phyloP scores from a whole-genome alignment of 2,329 filamentous ascomycete species.

The Didymosphaeria variabile region DNA sequence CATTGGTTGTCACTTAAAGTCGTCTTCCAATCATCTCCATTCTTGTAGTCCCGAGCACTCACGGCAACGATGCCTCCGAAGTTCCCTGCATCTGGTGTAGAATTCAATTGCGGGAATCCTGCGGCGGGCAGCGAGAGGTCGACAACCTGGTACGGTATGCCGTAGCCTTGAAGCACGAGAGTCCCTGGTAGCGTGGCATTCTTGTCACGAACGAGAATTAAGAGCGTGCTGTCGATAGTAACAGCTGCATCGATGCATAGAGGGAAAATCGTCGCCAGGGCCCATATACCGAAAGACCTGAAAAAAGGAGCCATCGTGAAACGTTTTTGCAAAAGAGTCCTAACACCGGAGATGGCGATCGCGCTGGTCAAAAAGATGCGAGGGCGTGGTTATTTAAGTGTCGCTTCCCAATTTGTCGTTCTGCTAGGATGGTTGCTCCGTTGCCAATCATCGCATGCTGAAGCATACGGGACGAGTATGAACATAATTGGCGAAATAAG shows the following conservation, averaged over 20 bases:
- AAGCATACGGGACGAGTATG: neutral
- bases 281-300: neutral
- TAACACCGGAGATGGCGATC: neutral
- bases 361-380: neutral
- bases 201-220: slow-evolving; percentile 63
- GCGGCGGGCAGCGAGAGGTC: slow-evolving; percentile 61
- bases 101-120: slow-evolving; percentile 61
- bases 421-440: neutral
- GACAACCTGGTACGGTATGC: slow-evolving; percentile 64
- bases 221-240: slow-evolving; percentile 53
- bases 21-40: slow-evolving; percentile 54
- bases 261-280: neutral
- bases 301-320: neutral
- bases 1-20: slow-evolving; percentile 64
- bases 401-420: neutral
- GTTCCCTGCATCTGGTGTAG: slow-evolving; percentile 59
- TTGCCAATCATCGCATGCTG: neutral
- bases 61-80: slow-evolving; percentile 66
- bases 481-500: neutral
- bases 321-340: no score
- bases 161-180: slow-evolving; percentile 65
- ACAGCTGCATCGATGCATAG: slow-evolving; percentile 9
- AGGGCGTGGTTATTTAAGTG: neutral
- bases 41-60: slow-evolving; percentile 59
- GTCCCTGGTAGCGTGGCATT: slow-evolving; percentile 57